Percentiles rank a stretch among this genome's conserved stretches.
These are phyloP conservation scores for Exobasidium cylindrosporum DNA, from an alignment of 1,284 basidiomycete species.

Conservation along the genomic window DNA sequence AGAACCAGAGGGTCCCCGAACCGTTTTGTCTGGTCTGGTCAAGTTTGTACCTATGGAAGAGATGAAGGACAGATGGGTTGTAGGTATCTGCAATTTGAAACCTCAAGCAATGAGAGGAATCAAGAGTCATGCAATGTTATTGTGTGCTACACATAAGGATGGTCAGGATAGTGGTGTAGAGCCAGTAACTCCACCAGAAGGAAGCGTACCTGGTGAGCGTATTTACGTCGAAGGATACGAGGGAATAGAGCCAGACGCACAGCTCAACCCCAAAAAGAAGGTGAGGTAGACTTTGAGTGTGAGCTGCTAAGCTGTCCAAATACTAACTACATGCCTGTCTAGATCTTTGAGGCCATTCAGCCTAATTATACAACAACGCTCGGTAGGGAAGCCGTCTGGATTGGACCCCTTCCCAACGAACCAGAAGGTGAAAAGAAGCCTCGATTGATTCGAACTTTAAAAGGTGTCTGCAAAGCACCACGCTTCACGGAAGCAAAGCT, in stretches of 20 bases:
- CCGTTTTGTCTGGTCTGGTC: conserved; percentile 51
- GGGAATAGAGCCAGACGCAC: conserved; percentile 43
- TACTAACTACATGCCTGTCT: conserved; percentile 6
- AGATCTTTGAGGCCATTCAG: conserved; percentile 55
- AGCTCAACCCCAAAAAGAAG: conserved; percentile 55
- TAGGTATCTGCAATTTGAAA: conserved; percentile 55
- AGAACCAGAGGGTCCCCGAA: conserved; percentile 51
- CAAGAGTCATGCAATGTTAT: conserved; percentile 53
- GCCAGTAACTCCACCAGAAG: conserved; percentile 49
- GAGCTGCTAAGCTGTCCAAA: too few relatives aligned
- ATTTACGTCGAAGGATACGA: conserved; percentile 53
- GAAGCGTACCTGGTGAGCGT: conserved; percentile 44
- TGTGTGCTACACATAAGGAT: conserved; percentile 50
- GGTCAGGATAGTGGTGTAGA: conserved; percentile 53
- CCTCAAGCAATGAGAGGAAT: conserved; percentile 54
- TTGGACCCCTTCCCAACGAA: conserved; percentile 42
- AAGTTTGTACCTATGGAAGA: conserved; percentile 53
- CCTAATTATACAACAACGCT: conserved; percentile 47
- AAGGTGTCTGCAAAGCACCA: conserved; percentile 37
- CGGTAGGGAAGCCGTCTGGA: conserved; percentile 43
- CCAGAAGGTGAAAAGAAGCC: conserved; percentile 46
- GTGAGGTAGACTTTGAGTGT: conserved; percentile 16
- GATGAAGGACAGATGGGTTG: conserved; percentile 51
- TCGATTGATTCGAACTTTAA: conserved; percentile 42
- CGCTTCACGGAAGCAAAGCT: conserved; percentile 47